A percentile compares a stretch with the other conserved stretches of the same genome.
These are phyloP conservation scores for Colletotrichum plurivorum DNA, from an alignment of 2,329 filamentous ascomycete species.

Conservation along the genomic window DNA sequence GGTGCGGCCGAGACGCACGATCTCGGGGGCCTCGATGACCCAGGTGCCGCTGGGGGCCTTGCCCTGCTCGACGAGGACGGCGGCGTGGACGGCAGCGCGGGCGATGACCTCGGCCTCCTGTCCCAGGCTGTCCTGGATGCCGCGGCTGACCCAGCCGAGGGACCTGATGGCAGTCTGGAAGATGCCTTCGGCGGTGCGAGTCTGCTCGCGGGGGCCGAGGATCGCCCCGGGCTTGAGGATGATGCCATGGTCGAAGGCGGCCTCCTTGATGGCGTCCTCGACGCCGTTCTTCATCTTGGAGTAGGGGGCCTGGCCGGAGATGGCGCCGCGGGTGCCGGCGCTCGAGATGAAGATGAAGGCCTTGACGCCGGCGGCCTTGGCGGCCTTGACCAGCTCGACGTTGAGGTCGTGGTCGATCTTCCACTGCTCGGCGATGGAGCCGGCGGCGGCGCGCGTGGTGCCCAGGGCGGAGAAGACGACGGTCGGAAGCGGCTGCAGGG, in stretches of 20 bases:
- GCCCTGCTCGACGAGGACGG: slow-evolving; percentile 69
- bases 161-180: slow-evolving; percentile 68
- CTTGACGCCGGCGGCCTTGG: slow-evolving; percentile 78
- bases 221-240: slow-evolving; percentile 83
- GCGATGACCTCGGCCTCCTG: slow-evolving; percentile 83
- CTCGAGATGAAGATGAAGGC: slow-evolving; percentile 85
- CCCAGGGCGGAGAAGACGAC: slow-evolving; percentile 85
- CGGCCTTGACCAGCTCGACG: slow-evolving; percentile 80
- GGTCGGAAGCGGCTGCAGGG: slow-evolving; percentile 68
- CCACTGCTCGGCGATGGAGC: slow-evolving; percentile 83
- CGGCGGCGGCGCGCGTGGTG: slow-evolving; percentile 83
- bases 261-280: slow-evolving; percentile 80
- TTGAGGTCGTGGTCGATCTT: slow-evolving; percentile 92
- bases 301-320: slow-evolving; percentile 62
- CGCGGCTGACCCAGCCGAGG: slow-evolving; percentile 67
- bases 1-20: slow-evolving; percentile 75
- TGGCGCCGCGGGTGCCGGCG: slow-evolving; percentile 59
- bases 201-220: slow-evolving; percentile 76
- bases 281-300: slow-evolving; percentile 88
- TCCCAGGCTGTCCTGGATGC: slow-evolving; percentile 75
- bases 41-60: slow-evolving; percentile 73
- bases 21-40: slow-evolving; percentile 72
- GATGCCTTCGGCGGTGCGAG: slow-evolving; percentile 70
- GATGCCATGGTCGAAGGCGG: slow-evolving; percentile 84
- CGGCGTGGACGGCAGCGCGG: slow-evolving; percentile 74